Evolutionary conservation across 225 moss, liverwort and hornwort genomes (phyloP).

Genomic region (Rhytidiadelphus loreus): DNA sequence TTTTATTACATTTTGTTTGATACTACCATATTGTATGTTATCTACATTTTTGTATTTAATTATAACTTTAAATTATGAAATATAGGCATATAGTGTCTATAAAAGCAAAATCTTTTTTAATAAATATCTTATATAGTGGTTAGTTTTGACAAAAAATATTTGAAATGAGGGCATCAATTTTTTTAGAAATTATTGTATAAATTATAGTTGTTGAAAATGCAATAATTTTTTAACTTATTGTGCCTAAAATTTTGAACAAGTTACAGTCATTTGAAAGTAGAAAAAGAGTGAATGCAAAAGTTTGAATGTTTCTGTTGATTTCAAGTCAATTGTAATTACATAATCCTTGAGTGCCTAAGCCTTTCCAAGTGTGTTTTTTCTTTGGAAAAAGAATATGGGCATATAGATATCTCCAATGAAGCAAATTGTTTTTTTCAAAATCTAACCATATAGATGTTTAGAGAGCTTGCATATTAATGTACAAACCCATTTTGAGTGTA

Average conservation of each 20-base stretch:
- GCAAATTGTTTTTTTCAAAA: too few species aligned
- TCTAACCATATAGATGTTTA: too few species aligned
- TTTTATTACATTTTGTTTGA: not conserved
- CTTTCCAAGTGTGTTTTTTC: too few species aligned
- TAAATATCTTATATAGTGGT: not conserved
- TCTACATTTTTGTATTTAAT: not conserved
- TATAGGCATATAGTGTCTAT: not conserved
- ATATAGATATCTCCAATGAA: too few species aligned
- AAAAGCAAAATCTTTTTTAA: not conserved
- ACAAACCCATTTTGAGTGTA: too few species aligned
- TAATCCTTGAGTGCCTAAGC: too few species aligned
- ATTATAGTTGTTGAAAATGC: not conserved
- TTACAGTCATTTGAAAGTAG: not conserved
- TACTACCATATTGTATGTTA: not conserved
- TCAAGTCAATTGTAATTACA: too few species aligned
- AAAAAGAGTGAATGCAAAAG: not conserved
- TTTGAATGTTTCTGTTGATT: not conserved
- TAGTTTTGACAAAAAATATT: not conserved
- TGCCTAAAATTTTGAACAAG: not conserved
- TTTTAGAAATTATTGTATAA: not conserved
- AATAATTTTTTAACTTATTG: not conserved
- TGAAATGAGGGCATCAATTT: not conserved
- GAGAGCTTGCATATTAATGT: too few species aligned
- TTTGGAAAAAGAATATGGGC: too few species aligned
- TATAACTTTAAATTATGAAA: too few species aligned